Base-by-base conservation (phyloP, 2,329 filamentous ascomycete genomes). In the Stachybotrys elegans region DNA sequence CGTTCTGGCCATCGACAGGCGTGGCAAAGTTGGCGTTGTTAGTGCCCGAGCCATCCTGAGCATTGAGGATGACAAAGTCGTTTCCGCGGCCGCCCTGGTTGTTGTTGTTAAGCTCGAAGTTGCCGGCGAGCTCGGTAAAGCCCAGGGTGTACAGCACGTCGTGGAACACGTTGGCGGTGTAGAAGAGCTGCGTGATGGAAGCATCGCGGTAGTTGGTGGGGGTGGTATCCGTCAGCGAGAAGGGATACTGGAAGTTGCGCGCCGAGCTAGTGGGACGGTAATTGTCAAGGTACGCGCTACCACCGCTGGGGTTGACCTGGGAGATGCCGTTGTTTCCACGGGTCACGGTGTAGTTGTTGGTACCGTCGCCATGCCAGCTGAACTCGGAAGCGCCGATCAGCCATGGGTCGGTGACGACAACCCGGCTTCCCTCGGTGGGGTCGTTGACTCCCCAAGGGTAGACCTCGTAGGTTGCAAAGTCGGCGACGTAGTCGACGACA, bases 1-100 rank as follows among this genome's bases (percentile, higher is more conserved):
- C 73, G 3, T 62, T 59, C 34, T 64, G 57, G 11, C 76, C 76
- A 48, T 81, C 77, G 0, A 67, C 65, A 0, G 73, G 76, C 0
- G 77, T 78, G 5, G 70, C 68, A 48, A 81, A 81, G 61, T 78
- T 73, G 46, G 78, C 78, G 47, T 81, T 81, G 64, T 82, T 76
- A 2, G 61, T 68, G 16, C 68, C 72, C 0, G 66, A 66, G 22
- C 75, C 77, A 45, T 82, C 78, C 51, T 83, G 79, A 0, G 76
- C 60, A 48, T 79, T 78, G 34, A 80, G 64, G 46, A 77, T 77
- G 32, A 78, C 74, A 36, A 68, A 69, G 51, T 82, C 79, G 42
- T 62, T 63, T 12, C 69, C 76, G 4, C 49, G 35, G 17, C 79
- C 79, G 4, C 78, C 78, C 34, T 66, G 58, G 40, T 69, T 72